phyloP scores from a whole-genome alignment of 2,329 filamentous ascomycete species.

The Sporothrix pallida region DNA sequence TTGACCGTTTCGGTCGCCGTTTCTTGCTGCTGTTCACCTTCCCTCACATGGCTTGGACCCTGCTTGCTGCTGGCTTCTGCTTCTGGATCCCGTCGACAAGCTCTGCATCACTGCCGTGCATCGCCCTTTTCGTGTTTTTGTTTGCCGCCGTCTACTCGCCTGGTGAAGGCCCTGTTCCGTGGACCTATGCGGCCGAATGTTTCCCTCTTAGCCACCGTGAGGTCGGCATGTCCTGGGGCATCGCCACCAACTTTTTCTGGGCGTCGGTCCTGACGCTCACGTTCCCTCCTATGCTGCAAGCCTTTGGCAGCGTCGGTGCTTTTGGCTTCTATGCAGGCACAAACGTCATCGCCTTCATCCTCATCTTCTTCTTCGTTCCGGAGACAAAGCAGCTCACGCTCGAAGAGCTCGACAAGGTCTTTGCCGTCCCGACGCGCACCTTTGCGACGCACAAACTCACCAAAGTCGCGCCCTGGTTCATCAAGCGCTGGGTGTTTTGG shows the following conservation, averaged over 20 bases:
- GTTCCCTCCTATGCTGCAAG: conserved; percentile 52
- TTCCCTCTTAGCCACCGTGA: conserved; percentile 74
- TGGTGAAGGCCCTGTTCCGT: conserved; percentile 70
- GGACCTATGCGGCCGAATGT: conserved; percentile 71
- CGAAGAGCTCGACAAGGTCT: conserved; percentile 66
- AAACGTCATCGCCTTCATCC: conserved; percentile 61
- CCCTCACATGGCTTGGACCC: conserved; percentile 68
- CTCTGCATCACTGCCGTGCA: conserved; percentile 48
- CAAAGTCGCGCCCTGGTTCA: conserved; percentile 43
- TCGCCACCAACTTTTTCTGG: conserved; percentile 35
- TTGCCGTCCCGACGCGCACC: conserved; percentile 61
- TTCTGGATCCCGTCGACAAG: conserved; percentile 31
- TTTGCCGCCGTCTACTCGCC: conserved; percentile 44
- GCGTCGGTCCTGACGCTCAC: conserved; percentile 40
- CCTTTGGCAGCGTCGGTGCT: conserved; percentile 43
- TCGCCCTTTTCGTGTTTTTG: conserved; percentile 55
- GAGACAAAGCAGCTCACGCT: conserved; percentile 65
- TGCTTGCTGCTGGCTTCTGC: conserved; percentile 48
- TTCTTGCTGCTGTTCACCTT: conserved; percentile 69
- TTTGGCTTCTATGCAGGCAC: conserved; percentile 63
- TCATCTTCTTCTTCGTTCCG: conserved; percentile 64
- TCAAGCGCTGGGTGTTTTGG: conserved; percentile 31
- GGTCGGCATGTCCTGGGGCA: conserved; percentile 60
- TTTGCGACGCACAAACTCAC: conserved; percentile 28
- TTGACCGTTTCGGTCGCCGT: conserved; percentile 69